These are phyloP conservation scores for Yamadazyma pseudoaaseri DNA, from an alignment of 1,139 yeast genomes.

Conservation along the genomic window DNA sequence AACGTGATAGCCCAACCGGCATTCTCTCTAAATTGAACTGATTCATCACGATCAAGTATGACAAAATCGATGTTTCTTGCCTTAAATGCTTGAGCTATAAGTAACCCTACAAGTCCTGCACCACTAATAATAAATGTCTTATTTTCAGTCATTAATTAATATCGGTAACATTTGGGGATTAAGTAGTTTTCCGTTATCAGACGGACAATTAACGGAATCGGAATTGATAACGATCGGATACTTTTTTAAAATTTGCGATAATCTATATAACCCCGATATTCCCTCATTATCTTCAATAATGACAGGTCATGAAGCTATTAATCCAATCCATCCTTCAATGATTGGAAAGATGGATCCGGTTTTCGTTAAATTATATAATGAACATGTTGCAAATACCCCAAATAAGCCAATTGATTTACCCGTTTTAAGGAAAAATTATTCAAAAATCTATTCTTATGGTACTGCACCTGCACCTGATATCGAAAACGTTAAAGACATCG, in stretches of 20 bases:
- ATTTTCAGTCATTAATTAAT: constrained; percentile 6
- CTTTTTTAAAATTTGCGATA: neutral
- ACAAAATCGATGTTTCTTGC: constrained; percentile 18
- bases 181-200: neutral
- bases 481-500: constrained; percentile 26
- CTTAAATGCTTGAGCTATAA: constrained; percentile 24
- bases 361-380: constrained; percentile 33
- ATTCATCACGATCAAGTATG: constrained; percentile 24
- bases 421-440: constrained; percentile 34
- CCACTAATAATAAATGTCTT: constrained; percentile 17
- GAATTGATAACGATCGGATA: neutral
- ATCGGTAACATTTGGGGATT: neutral
- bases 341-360: constrained; percentile 23
- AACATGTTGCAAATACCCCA: constrained; percentile 28
- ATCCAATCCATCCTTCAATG: constrained; percentile 23
- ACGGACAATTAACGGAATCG: neutral
- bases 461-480: constrained; percentile 31
- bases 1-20: constrained; percentile 30
- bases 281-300: constrained; percentile 1
- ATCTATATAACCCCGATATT: neutral
- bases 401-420: constrained; percentile 23
- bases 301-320: constrained; percentile 20
- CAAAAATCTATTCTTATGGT: constrained; percentile 38
- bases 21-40: constrained; percentile 19
- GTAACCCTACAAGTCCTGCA: constrained; percentile 24